Evolutionary conservation across 805 yeast genomes (phyloP).

Genomic region (Tetrapisispora pingtungensis): DNA sequence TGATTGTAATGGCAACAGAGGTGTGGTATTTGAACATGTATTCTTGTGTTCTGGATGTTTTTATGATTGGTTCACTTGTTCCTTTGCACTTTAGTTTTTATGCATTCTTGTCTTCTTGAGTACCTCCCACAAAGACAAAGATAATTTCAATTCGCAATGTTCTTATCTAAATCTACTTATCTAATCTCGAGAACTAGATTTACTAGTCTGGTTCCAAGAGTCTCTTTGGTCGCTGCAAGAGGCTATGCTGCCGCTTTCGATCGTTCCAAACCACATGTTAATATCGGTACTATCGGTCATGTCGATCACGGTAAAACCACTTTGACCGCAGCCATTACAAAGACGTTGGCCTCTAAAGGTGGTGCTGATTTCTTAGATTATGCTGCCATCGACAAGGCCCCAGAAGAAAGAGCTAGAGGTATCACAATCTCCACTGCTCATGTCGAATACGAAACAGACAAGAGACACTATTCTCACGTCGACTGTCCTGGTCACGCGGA

Average conservation of each 20-base stretch:
- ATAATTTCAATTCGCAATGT: too few relatives aligned
- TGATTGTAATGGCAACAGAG: too few relatives aligned
- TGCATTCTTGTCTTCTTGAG: too few relatives aligned
- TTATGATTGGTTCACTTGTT: too few relatives aligned
- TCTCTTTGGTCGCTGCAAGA: conserved; percentile 14
- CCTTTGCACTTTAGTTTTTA: too few relatives aligned
- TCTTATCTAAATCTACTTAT: not conserved
- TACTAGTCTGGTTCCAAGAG: conserved; percentile 7
- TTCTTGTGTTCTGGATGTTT: too few relatives aligned
- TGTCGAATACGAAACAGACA: conserved; percentile 91
- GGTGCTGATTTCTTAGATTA: conserved; percentile 93
- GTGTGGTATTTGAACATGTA: too few relatives aligned
- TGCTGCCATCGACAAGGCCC: conserved; percentile 89
- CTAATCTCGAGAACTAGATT: not conserved
- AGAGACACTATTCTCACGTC: conserved; percentile 94
- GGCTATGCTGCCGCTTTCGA: conserved; percentile 64
- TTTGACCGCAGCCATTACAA: conserved; percentile 96
- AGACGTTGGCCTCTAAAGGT: conserved; percentile 77
- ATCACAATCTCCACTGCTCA: conserved; percentile 97
- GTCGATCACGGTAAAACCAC: conserved; percentile 99
- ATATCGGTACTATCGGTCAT: conserved; percentile 97
- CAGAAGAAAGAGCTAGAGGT: conserved; percentile 99
- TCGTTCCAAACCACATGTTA: conserved; percentile 88
- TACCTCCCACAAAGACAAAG: too few relatives aligned
- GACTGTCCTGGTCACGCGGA: conserved; percentile 99